Base-by-base conservation (phyloP, 352 stramenopile genomes). In the Phytophthora tubulina region DNA sequence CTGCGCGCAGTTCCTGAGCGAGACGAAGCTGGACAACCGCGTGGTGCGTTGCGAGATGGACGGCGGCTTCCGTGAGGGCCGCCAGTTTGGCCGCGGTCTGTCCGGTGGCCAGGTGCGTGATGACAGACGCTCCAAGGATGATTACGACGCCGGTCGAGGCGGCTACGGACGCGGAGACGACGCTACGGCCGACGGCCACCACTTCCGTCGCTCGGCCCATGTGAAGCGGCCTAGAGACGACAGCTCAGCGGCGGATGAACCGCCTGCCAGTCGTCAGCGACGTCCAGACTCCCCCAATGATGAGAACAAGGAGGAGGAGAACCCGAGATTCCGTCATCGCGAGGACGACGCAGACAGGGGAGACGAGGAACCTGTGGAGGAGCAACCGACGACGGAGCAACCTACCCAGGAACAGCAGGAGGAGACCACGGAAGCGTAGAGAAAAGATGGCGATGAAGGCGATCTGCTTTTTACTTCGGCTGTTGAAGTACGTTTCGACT, bases 41-140 rank as follows among this genome's bases (percentile, higher is more conserved):
- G 84, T 95, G 45, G 90, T 97, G 70, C 89, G 89, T 51, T 95
- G 89, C 45, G 90, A 96, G 61, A 95, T 96, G 87, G 91, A 97
- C 64, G 89, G 89, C 15, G 91, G 91, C 30, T 97, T 96, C 68
- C 78, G 81, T 33, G 89, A 96, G 69, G 91, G 91, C 9, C 84
- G 91, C 0, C 91, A 97, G 75, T 97, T 95, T 58, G 91, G 91
- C 4, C 84, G 91, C 46, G 90, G 89, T 1, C 77, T 88, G 17
- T 94, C 90, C 9, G 91, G 91, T 10, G 89, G 89, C 4, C 91
- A 97, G 73, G 90, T 97, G 39, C 79, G 88, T 55, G 90, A 97
- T 63, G 89, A 96, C 64, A 80, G 88, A 45, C 88, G 89, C 33
- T 94, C 88, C 14, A 92, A 93, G 65, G 87, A 96, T 60, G 89